Evolutionary conservation across 805 yeast genomes (phyloP), one percentile per base, ranked within the genome.

Genomic region (Grigorovia humatica): DNA sequence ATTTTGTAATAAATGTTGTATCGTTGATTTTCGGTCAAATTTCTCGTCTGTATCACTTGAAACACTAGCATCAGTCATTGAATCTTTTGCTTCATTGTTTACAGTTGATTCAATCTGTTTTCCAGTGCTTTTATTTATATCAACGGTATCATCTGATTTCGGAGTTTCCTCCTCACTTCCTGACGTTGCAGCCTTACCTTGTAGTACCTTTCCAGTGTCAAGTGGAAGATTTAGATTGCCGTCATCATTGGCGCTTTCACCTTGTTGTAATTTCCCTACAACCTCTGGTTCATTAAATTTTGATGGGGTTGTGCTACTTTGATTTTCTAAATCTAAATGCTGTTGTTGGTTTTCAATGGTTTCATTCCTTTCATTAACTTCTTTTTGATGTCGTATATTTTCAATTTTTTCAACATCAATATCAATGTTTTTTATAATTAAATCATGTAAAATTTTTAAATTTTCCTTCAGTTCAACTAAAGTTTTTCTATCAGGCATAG

Each of bases 381-480:
- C 57, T 50, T 54, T 54, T 12, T 57, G 49, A n/a, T 51, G 49
- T 38, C 55, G 56, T 27, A 63, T 48, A 13, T 41, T 43, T 20
- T 57, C 58, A 19, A 61, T 55, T 11, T 52, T 54, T 12, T 55
- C 56, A 43, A 56, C 51, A 52, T 65, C 69, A 48, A 57, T 56
- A 29, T 54, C 51, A 11, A 58, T 55, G 43, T 64, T 60, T 18
- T 56, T 51, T 19, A 58, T 62, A 43, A 64, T 52, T 9, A 60
- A 52, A 27, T 54, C 50, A 27, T 57, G 56, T 47, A 66, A 51
- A 13, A 53, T 62, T 50, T 70, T 69, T 51, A 72, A 52, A 48
- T 66, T 70, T 18, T 58, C 65, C 58, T 70, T 71, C 53, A 80
- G 60, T 51, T 78, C 78, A 15, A 69, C 62, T 43, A 80, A 62